Evolutionary conservation across 2,329 filamentous ascomycete genomes (phyloP).

Genomic region (Westerdykella sp.): DNA sequence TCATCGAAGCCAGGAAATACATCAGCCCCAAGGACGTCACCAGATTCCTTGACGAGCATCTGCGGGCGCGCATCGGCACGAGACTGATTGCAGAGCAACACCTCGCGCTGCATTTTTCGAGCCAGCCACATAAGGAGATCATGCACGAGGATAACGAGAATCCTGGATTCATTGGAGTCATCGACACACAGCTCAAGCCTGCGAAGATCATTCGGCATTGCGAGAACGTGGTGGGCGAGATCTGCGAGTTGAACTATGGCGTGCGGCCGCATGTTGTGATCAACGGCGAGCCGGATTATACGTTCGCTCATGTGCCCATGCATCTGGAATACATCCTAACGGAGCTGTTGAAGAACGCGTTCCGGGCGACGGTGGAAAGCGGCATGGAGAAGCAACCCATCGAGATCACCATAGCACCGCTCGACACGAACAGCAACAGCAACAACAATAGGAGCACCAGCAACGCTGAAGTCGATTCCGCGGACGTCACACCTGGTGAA

Average conservation of each 20-base stretch:
- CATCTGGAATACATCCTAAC: slow-evolving; percentile 97
- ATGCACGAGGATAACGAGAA: slow-evolving; percentile 39
- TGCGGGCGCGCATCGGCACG: slow-evolving; percentile 89
- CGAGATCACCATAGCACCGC: slow-evolving; percentile 82
- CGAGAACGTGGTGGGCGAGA: slow-evolving; percentile 86
- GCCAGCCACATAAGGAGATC: slow-evolving; percentile 62
- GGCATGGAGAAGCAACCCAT: slow-evolving; percentile 74
- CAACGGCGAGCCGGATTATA: slow-evolving; percentile 79
- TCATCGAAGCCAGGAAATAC: slow-evolving; percentile 88
- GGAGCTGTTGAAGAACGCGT: slow-evolving; percentile 93
- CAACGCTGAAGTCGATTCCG: not conserved
- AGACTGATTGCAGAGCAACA: slow-evolving; percentile 94
- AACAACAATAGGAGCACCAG: slow-evolving; percentile 1
- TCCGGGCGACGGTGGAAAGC: slow-evolving; percentile 84
- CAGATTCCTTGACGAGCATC: slow-evolving; percentile 83
- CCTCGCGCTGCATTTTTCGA: slow-evolving; percentile 75
- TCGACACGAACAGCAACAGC: slow-evolving; percentile 22
- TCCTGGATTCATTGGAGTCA: slow-evolving; percentile 79
- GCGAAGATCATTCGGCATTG: slow-evolving; percentile 76
- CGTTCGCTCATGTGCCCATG: slow-evolving; percentile 88
- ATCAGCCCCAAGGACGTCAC: slow-evolving; percentile 80
- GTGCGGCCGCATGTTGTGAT: slow-evolving; percentile 74
- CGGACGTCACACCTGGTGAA: slow-evolving; percentile 5
- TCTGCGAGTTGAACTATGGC: slow-evolving; percentile 94
- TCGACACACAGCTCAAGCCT: slow-evolving; percentile 82